Percentiles rank a stretch among this genome's conserved stretches.
Evolutionary conservation across 306 rosid species (phyloP).

Genomic region (Cucurbita ficifolia): DNA sequence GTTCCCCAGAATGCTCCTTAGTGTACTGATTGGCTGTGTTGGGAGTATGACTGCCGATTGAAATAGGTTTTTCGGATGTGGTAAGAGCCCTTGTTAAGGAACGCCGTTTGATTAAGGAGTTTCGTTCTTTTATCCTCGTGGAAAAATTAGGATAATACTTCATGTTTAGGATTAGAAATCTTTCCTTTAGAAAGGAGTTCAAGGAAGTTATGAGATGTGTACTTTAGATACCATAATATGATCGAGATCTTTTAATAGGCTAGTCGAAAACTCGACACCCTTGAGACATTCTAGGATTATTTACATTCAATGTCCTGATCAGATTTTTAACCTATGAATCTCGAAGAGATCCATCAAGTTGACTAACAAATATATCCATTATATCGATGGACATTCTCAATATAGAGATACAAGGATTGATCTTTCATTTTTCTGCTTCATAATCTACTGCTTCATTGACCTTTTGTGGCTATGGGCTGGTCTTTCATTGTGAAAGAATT

Average conservation of each 20-base stretch:
- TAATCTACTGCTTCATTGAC: not conserved
- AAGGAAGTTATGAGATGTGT: not conserved
- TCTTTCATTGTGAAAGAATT: not conserved
- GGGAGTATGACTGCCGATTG: not conserved
- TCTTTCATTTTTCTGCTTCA: not conserved
- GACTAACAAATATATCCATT: not conserved
- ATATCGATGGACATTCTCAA: not conserved
- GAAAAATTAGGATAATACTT: not conserved
- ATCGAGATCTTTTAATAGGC: not conserved
- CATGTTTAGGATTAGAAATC: not conserved
- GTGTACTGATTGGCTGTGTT: not conserved
- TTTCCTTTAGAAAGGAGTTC: not conserved
- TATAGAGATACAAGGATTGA: not conserved
- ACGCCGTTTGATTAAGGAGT: not conserved
- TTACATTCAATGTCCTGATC: not conserved
- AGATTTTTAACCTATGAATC: not conserved
- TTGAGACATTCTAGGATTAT: not conserved
- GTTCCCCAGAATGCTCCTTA: not conserved
- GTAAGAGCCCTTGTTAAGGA: not conserved
- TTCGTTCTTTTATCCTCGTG: not conserved
- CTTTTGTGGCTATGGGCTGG: not conserved
- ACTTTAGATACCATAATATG: not conserved
- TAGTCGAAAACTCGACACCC: not conserved
- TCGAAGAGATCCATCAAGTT: not conserved
- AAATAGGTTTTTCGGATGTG: not conserved